Base-by-base conservation (phyloP, 1,284 basidiomycete genomes). In the Coniophora puteana region DNA sequence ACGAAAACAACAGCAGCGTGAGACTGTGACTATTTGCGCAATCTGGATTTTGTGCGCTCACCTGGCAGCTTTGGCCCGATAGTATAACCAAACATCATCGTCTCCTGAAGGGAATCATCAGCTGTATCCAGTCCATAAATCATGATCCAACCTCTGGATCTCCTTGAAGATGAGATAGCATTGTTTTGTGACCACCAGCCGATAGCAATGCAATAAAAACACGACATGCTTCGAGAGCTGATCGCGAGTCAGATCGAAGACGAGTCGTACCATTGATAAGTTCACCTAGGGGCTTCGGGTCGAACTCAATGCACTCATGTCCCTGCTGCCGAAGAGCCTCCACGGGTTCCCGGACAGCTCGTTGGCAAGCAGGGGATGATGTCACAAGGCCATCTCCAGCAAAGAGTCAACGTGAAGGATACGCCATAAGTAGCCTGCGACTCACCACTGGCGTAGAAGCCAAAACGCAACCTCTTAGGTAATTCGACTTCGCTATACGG, bases 81-180 rank as follows among this genome's bases (percentile, higher is more conserved):
- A 2, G 80, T 78, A 4, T 73, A 66, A 47, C 82, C 75, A 24
- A 74, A 71, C 11, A 83, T 65, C 55, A 93, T 68, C 8, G 74
- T 82, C 53, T 78, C 71, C 62, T 88, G n/a, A n/a, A n/a, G n/a
- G n/a, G n/a, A 93, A 3, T 85, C 86, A 53, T 93, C 93, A 1
- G 88, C 71, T 1, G 86, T 81, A 0, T 76, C 72, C 18, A 94
- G 65, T 4, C 71, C 83, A 10, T 80, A 66, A 54, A 94, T n/a
- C n/a, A n/a, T n/a, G n/a, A n/a, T n/a, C n/a, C n/a, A n/a, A n/a
- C n/a, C n/a, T n/a, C n/a, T n/a, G n/a, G n/a, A n/a, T n/a, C n/a
- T n/a, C n/a, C n/a, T n/a, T n/a, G n/a, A n/a, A n/a, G n/a, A n/a
- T n/a, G n/a, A n/a, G n/a, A n/a, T n/a, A n/a, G n/a, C n/a, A n/a